phyloP scores from a whole-genome alignment of 768 basidiomycete species.

The Kwoniella botswanensis region DNA sequence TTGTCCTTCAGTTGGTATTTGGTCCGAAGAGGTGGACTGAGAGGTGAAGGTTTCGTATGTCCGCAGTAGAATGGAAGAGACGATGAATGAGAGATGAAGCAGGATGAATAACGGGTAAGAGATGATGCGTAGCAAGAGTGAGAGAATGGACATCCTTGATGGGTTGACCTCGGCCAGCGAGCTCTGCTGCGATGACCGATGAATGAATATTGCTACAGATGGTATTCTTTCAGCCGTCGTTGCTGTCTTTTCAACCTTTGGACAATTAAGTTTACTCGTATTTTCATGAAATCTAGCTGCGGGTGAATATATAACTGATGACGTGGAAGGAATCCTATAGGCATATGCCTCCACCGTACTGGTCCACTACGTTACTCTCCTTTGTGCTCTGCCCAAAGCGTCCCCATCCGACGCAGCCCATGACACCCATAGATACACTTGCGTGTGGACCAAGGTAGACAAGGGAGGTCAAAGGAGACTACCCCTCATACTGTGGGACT shows the following conservation, averaged over 20 bases:
- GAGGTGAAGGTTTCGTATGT: conserved; percentile 20
- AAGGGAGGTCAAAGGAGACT: too few relatives aligned
- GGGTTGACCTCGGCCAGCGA: not conserved
- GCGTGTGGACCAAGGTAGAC: too few relatives aligned
- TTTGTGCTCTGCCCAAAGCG: not conserved
- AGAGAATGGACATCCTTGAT: not conserved
- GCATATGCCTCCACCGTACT: not conserved
- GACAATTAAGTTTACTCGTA: not conserved
- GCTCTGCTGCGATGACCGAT: not conserved
- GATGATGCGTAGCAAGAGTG: not conserved
- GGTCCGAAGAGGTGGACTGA: not conserved
- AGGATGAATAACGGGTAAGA: conserved; percentile 28
- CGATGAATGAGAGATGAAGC: conserved; percentile 18
- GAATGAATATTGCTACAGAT: too few relatives aligned
- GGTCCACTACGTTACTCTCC: not conserved
- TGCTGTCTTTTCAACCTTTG: not conserved
- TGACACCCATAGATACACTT: too few relatives aligned
- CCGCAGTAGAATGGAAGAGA: conserved; percentile 18
- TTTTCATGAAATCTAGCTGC: not conserved
- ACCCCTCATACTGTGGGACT: too few relatives aligned
- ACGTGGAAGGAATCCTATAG: not conserved
- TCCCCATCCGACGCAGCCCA: too few relatives aligned
- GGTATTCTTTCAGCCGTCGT: not conserved
- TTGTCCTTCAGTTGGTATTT: not conserved
- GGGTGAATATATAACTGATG: not conserved